Base-by-base conservation (phyloP, 495 filamentous ascomycete genomes). In the Peziza echinospora region DNA sequence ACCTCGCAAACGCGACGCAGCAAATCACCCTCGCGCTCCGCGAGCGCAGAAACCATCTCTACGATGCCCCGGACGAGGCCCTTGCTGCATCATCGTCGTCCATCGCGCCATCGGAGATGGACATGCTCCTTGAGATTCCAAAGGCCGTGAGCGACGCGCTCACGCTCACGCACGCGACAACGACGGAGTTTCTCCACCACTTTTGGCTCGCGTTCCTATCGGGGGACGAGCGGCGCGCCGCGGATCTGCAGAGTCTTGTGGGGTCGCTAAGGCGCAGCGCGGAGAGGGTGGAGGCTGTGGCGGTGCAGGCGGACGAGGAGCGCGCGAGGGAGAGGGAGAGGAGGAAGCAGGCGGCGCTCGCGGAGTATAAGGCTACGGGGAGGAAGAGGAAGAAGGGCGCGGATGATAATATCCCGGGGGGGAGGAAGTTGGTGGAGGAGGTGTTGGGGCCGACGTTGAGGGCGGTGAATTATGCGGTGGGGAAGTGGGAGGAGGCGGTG, bases 181-280 rank as follows among this genome's bases (percentile, higher is more conserved):
- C 84, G 0, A 80, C 77, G 6, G 91, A 96, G 52, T 96, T 96
- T 56, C 65, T 97, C n/a, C 78, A 82, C 51, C 86, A 96, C 58
- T 97, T 94, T 67, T 96, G 86, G 86, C 66, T 72, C 26, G 73
- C 82, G 3, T 94, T 89, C 55, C 65, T 87, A 6, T 93, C 85
- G 0, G 84, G 82, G 2, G 80, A 89, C 58, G 65, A 80, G 6
- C 73, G 77, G 39, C 75, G 80, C n/a, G 76, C 80, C 0, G 64
- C 65, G 21, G 85, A 93, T 57, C 67, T 91, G 0, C 70, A 72
- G 2, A 80, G 77, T 26, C 65, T 93, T 26, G 75, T 80, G 13
- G 79, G 91, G 51, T 80, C 83, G 5, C 67, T 97, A 13, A 69
- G 71, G 26, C 71, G 80, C 45, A 81, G 80, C 2, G 67, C 73